These are phyloP conservation scores for Acmispon strigosus DNA, from an alignment of 306 rosid genomes.

Conservation along the genomic window DNA sequence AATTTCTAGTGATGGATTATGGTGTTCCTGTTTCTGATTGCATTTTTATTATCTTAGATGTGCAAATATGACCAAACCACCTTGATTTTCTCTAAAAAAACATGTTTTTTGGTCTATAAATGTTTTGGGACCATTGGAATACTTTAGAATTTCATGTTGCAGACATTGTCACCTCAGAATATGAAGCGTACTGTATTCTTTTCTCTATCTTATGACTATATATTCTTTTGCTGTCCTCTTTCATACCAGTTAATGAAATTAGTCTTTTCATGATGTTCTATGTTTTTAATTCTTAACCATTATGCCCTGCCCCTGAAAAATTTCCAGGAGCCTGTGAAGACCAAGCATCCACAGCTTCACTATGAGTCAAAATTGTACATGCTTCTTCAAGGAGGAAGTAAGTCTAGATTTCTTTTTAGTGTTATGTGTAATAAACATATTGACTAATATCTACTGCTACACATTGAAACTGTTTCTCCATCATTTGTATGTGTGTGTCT, in stretches of 20 bases:
- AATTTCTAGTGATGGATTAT: background rate
- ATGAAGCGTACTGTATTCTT: background rate
- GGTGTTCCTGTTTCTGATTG: background rate
- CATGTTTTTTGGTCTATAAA: background rate
- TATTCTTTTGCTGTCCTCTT: background rate
- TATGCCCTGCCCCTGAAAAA: background rate
- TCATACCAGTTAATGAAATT: background rate
- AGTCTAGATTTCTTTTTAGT: conserved; percentile 22
- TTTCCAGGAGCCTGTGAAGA: conserved; percentile 88
- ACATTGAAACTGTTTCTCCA: conserved; percentile 5
- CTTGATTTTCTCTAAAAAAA: background rate
- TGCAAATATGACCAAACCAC: background rate
- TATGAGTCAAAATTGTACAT: conserved; percentile 96
- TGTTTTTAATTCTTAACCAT: conserved; percentile 10
- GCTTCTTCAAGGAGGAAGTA: conserved; percentile 99
- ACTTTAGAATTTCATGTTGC: background rate
- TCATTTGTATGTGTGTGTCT: background rate
- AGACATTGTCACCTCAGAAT: background rate
- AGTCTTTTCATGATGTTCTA: background rate
- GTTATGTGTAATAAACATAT: background rate
- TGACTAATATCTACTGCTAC: background rate
- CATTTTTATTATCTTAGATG: background rate
- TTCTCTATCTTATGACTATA: background rate
- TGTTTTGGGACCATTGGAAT: background rate
- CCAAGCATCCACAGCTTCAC: conserved; percentile 98